Evolutionary conservation across 148 eudicot genomes (phyloP), one percentile per base, ranked within the genome.

Genomic region (Vaccinium macrocarpon): DNA sequence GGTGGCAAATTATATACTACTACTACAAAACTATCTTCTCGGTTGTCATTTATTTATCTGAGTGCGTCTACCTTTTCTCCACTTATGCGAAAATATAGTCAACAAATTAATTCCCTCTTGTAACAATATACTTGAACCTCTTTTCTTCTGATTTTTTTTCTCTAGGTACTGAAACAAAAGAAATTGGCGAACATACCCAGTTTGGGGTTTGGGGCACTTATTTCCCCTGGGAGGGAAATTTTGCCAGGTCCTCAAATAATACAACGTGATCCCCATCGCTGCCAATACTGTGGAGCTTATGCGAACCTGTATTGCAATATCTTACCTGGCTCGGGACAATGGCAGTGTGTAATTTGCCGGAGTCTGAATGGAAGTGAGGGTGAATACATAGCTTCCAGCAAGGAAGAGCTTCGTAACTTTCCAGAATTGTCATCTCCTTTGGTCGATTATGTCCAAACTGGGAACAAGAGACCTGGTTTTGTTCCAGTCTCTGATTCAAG

Each of bases 301-400:
- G 90, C 99, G 29, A 96, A 96, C 87, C 91, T 91, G 1, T 96
- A 93, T 84, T 95, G 99, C 87, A 96, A 91, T 81, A 87, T 95
- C 66, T 88, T 96, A 87, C 89, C 89, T 18, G 95, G 93, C 18
- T 93, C 99, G 25, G 99, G 99, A 32, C 97, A 96, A 85, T 96
- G 99, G 99, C 98, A 96, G 82, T 96, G 99, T 84, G 94, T 90
- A 53, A 87, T 95, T 85, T 96, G 99, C 81, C 85, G 94, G 74
- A 88, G 87, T 76, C 85, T 96, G 87, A 96, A 96, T 84, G 97
- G 91, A 52, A 95, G 97, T 85, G 95, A 96, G 35, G 96, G 97
- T 18, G 98, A 94, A 88, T 96, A 96, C 84, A 88, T 93, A 29
- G 97, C 97, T 71, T 83, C 95, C 6, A 92, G 92, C 90, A 92